Base-by-base conservation (phyloP, 768 basidiomycete species). In the Pleurotus platypus region DNA sequence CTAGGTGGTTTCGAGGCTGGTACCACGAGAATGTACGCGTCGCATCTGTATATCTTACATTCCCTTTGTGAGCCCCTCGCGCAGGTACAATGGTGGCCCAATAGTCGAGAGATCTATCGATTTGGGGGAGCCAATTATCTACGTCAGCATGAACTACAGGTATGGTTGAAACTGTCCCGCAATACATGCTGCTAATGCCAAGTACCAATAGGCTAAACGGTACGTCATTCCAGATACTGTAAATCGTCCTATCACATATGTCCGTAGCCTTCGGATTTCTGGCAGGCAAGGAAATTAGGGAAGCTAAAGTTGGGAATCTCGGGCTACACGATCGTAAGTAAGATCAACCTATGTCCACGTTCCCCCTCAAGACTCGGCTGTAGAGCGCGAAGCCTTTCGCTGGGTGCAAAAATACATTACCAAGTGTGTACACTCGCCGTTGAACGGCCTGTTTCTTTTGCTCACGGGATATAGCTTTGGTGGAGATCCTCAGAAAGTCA, bases 331-430 rank as follows among this genome's bases (percentile, higher is more conserved):
- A 89, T 69, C 83, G 83, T 82, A 61, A 66, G 81, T 70, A 11
- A 35, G 8, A 35, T 35, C 0, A 8, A 35, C 2, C 30, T 6
- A 35, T 9, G 30, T 35, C 30, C 2, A 35, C 9, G 7, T 35
- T 2, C 30, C 11, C 30, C 2, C 38, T 12, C 46, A 2, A 46
- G 20, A 26, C 20, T 43, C 18, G 8, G 26, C 39, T 51, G 16
- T 66, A 87, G 80, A 83, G 64, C 75, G 82, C 22, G 68, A 79
- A 37, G 85, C 83, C 1, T 62, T 90, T 6, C 67, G 79, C 56
- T 89, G 87, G 87, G 72, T 89, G 1, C 80, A 86, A 60, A 80
- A 83, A 62, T 83, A 89, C 63, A 86, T 89, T 60, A 59, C 66
- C 37, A 70, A 72, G 6, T 26, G 53, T n/a, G 30, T 35, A 35